Base-by-base conservation (phyloP, 306 rosid species). In the Macrotyloma uniflorum region DNA sequence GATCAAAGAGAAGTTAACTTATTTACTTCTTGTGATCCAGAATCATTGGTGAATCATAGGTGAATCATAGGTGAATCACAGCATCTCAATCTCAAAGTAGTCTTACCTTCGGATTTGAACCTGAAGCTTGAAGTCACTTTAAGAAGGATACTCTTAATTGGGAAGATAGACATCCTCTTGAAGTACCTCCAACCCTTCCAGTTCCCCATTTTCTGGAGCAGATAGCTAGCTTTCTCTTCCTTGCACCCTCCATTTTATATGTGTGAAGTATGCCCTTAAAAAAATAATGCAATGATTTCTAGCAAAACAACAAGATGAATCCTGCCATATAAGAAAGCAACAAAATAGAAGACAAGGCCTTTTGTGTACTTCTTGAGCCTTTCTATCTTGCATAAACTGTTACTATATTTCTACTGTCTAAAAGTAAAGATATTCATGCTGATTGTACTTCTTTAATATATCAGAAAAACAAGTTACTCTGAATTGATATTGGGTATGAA, bases 71-170 rank as follows among this genome's bases (percentile, higher is more conserved):
- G n/a, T n/a, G n/a, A n/a, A 40, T 47, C 43, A 26, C 18, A 28
- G n/a, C 12, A 50, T 38, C n/a, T 50, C 53, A 40, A 20, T 6
- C 50, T 66, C 33, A 18, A 18, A 77, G 67, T 50, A 73, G 22
- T 75, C 80, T 87, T 80, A 90, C 98, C 91, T 87, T 77, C 78
- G 23, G 82, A 43, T 51, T 83, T 87, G 83, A 69, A 49, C 20
- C 83, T 84, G 58, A 88, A 83, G 4, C 38, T 74, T 50, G 88
- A 86, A 83, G 85, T 76, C 47, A 88, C 20, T 80, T 78, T 88
- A 24, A 65, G 77, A 65, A 88, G 81, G 58, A 86, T 40, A 13
- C 69, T 77, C 87, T 80, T 90, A 19, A 89, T 54, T 80, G 96
- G 83, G 84, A 81, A 50, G 73, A 86, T 59, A 76, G 88, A 54